phyloP scores from a whole-genome alignment of 345 rosid species.

The Xanthoceras sorbifolium region DNA sequence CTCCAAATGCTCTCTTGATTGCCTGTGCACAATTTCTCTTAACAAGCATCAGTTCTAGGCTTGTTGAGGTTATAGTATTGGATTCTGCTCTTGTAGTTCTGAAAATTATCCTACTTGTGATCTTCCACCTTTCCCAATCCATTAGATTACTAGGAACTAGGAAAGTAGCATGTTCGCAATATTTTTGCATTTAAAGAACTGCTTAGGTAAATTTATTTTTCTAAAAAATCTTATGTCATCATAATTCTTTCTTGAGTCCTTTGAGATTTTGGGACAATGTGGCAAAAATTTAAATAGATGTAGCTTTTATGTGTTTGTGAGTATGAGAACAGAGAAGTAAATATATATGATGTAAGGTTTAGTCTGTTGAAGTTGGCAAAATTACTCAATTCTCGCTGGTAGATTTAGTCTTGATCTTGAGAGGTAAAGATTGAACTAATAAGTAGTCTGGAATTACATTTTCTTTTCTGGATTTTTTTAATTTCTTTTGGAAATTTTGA shows the following conservation, averaged over 20 bases:
- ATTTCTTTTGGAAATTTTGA: neutral
- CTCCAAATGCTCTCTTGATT: constrained; percentile 3
- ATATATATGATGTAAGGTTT: neutral
- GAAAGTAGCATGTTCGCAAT: constrained; percentile 1
- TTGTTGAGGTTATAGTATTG: neutral
- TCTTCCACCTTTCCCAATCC: neutral
- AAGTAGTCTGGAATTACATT: neutral
- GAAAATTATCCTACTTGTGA: neutral
- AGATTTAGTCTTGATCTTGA: neutral
- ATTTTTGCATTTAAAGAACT: neutral
- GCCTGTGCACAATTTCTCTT: neutral
- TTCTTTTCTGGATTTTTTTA: neutral
- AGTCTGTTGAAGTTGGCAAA: neutral
- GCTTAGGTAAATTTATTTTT: neutral
- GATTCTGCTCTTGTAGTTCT: neutral
- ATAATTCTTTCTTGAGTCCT: neutral
- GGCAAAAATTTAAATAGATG: neutral
- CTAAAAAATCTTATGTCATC: constrained; percentile 3
- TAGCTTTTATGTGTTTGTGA: neutral
- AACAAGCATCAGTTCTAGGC: neutral
- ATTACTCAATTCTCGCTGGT: neutral
- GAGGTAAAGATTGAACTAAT: neutral
- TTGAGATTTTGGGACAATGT: neutral
- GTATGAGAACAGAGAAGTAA: constrained; percentile 1
- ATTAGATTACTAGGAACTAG: constrained; percentile 4